Base-by-base conservation (phyloP, 148 eudicot genomes). In the Vaccinium myrtillus region DNA sequence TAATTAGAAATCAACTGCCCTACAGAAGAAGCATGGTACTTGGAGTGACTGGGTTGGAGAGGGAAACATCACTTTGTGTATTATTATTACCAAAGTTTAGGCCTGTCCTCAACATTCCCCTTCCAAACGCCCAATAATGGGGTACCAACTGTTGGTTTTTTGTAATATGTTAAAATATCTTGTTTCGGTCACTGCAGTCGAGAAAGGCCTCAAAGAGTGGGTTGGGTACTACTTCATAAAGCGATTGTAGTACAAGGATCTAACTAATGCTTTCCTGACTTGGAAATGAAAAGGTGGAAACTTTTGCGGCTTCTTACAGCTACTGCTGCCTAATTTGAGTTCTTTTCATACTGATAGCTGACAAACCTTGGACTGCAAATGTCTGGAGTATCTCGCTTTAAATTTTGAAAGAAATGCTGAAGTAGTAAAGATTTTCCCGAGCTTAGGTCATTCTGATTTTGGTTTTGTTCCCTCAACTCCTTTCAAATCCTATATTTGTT, bases 231-330 rank as follows among this genome's bases (percentile, higher is more conserved):
- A 59, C 16, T 19, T 39, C 21, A 59, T 53, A 80, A 59, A 58
- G 59, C 12, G 32, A 36, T 39, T 59, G 25, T 59, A n/a, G 82
- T 56, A 50, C 39, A 75, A 75, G 23, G 56, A 11, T 9, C 10
- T 75, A 77, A 51, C 61, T 78, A 19, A 6, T 53, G 43, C 43
- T 19, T 49, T 48, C 32, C 51, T 13, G 18, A 12, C 19, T 76
- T 77, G 36, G 59, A 77, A 50, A 6, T 32, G 80, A 50, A 51
- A 77, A 77, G 59, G 58, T 50, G 80, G 80, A 77, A 77, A 8
- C 58, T n/a, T 61, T 77, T 51, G 25, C 14, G 11, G 59, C 59
- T 50, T 43, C 50, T 46, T 36, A 43, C 8, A 3, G 80, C 55
- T 50, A 51, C 39, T 77, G 59, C 39, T 25, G 36, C 80, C 36